Evolutionary conservation across 768 basidiomycete genomes (phyloP).

Genomic region (Grammothele lineata): DNA sequence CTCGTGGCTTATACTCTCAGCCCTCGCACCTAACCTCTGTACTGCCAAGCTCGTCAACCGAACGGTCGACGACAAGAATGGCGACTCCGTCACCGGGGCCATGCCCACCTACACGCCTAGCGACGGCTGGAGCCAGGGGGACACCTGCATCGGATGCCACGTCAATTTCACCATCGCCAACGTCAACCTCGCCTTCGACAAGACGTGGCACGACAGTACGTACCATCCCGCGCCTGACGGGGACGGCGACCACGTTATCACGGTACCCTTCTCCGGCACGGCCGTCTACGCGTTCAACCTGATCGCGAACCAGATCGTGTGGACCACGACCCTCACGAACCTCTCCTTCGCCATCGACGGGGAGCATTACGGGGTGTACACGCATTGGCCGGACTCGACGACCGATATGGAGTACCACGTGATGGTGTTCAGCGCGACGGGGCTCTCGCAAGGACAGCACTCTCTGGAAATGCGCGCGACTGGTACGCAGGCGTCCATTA

Average conservation of each 20-base stretch:
- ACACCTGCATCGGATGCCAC: not conserved
- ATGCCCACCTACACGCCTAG: not conserved
- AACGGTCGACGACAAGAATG: constrained; percentile 3
- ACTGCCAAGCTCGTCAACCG: not conserved
- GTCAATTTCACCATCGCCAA: not conserved
- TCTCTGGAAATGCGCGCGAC: not conserved
- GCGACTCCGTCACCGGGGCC: not conserved
- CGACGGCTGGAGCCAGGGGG: not conserved
- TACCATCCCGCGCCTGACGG: not conserved
- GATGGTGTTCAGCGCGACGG: not conserved
- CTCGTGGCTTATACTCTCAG: not conserved
- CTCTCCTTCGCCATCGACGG: constrained; percentile 8
- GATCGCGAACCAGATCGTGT: not conserved
- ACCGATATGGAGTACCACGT: not conserved
- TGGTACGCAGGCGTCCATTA: not conserved
- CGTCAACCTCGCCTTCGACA: not conserved
- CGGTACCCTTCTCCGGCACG: constrained; percentile 1
- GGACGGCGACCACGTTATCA: not conserved
- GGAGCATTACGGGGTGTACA: not conserved
- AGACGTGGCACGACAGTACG: constrained; percentile 1
- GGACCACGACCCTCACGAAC: constrained; percentile 1
- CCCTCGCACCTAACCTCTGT: not conserved
- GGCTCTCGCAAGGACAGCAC: not conserved
- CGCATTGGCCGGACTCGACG: not conserved
- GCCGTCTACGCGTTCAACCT: constrained; percentile 5